Conservation (phyloP, 306 rosid genomes). For the Boehmeria nivea region DNA sequence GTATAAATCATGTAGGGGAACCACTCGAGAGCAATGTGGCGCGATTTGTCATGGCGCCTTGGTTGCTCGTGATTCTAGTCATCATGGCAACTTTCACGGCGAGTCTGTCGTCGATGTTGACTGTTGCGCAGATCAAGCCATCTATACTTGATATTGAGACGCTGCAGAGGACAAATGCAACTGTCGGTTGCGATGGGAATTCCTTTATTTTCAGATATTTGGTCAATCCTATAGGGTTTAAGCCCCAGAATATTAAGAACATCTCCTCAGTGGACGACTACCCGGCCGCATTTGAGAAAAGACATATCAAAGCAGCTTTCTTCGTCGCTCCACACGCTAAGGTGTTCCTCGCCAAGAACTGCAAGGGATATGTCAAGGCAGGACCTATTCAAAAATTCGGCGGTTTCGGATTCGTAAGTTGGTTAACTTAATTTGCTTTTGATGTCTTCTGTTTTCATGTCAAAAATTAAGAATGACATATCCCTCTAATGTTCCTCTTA, state of each 20-base stretch:
- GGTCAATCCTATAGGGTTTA: constrained; percentile 24
- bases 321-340: constrained; percentile 51
- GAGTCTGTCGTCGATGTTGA: constrained; percentile 53
- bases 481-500: no score
- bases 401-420: constrained; percentile 56
- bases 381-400: constrained; percentile 42
- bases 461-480: no score
- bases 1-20: constrained; percentile 31
- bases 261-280: constrained; percentile 35
- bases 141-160: constrained; percentile 41
- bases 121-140: constrained; percentile 38
- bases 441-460: no score
- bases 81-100: constrained; percentile 48
- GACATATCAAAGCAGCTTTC: constrained; percentile 58
- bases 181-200: constrained; percentile 47
- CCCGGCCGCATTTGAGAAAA: constrained; percentile 39
- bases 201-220: constrained; percentile 43
- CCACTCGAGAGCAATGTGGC: constrained; percentile 40
- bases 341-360: constrained; percentile 53
- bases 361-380: constrained; percentile 35
- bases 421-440: background rate
- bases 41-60: constrained; percentile 48
- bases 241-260: constrained; percentile 28
- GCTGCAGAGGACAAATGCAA: constrained; percentile 31
- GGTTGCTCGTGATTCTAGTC: constrained; percentile 50